Percentiles rank a stretch among this genome's conserved stretches.
Conservation (phyloP, 1,284 basidiomycete genomes). For the Ustilago hordei region DNA sequence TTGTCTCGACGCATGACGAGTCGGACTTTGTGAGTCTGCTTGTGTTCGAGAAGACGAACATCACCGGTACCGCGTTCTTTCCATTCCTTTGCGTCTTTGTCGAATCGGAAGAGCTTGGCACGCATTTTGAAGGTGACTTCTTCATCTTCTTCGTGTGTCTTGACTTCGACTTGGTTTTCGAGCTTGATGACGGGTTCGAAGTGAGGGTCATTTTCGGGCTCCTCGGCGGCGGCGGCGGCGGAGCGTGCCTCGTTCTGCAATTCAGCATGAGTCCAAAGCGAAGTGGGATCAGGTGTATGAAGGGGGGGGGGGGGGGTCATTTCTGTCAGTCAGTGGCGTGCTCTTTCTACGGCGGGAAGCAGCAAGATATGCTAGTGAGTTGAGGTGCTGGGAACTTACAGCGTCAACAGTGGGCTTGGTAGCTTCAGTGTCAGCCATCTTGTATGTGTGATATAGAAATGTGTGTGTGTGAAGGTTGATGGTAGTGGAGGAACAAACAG, state of each 20-base stretch:
- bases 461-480: constrained; percentile 13
- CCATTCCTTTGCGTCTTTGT: constrained; percentile 85
- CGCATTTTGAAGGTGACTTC: constrained; percentile 97
- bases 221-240: constrained; percentile 71
- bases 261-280: not conserved
- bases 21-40: constrained; percentile 86
- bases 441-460: constrained; percentile 7
- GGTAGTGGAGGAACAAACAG: constrained; percentile 10
- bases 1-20: constrained; percentile 99
- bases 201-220: constrained; percentile 88
- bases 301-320: not conserved
- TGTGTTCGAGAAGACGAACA: constrained; percentile 75
- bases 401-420: constrained; percentile 55
- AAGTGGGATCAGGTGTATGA: not conserved
- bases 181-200: constrained; percentile 98
- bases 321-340: not conserved
- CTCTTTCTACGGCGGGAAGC: not conserved
- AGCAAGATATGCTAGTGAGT: no score
- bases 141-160: constrained; percentile 97
- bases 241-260: constrained; percentile 36
- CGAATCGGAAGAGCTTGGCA: constrained; percentile 98
- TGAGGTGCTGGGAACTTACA: constrained; percentile 23
- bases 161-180: constrained; percentile 93
- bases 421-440: constrained; percentile 54
- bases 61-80: constrained; percentile 81